A percentile compares a stretch with the other conserved stretches of the same genome.
phyloP scores from a whole-genome alignment of 108 stramenopile species.

The Conticribra weissflogii region DNA sequence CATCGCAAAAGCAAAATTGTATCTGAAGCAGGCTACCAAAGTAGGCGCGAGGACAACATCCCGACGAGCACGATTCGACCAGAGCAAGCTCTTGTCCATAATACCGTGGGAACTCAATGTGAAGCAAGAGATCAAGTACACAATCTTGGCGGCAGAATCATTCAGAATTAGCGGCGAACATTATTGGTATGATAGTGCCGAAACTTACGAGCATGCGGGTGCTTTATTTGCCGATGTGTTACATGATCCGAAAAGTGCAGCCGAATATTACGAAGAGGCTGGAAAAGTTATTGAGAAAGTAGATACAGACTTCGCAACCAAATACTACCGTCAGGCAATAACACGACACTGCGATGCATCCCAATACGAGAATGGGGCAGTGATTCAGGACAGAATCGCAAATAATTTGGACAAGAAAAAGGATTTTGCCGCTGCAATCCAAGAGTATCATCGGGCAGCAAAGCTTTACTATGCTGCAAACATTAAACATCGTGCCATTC shows the following conservation, averaged over 20 bases:
- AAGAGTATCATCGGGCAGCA: constrained; percentile 36
- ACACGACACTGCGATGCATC: constrained; percentile 33
- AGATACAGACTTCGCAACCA: constrained; percentile 21
- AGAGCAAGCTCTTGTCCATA: neutral
- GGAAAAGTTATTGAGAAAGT: constrained; percentile 36
- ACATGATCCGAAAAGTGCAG: constrained; percentile 18
- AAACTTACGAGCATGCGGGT: constrained; percentile 27
- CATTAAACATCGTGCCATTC: constrained; percentile 12
- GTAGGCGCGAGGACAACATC: constrained; percentile 9
- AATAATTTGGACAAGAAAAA: constrained; percentile 19
- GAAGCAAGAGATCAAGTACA: constrained; percentile 32
- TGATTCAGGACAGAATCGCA: constrained; percentile 41
- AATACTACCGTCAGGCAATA: constrained; percentile 33
- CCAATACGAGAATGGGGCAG: constrained; percentile 25
- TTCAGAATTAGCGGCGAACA: constrained; percentile 40
- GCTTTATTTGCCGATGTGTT: constrained; percentile 25
- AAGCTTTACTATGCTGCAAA: constrained; percentile 38
- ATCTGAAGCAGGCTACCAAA: constrained; percentile 17
- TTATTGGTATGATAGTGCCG: constrained; percentile 26
- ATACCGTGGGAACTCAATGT: constrained; percentile 4
- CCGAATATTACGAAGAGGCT: constrained; percentile 24
- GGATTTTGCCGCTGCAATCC: constrained; percentile 21
- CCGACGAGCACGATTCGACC: constrained; percentile 10
- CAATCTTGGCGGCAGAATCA: constrained; percentile 26
- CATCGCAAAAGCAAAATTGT: constrained; percentile 9